Base-by-base conservation (phyloP, 208 protist species). In the Crithidia fasciculata region DNA sequence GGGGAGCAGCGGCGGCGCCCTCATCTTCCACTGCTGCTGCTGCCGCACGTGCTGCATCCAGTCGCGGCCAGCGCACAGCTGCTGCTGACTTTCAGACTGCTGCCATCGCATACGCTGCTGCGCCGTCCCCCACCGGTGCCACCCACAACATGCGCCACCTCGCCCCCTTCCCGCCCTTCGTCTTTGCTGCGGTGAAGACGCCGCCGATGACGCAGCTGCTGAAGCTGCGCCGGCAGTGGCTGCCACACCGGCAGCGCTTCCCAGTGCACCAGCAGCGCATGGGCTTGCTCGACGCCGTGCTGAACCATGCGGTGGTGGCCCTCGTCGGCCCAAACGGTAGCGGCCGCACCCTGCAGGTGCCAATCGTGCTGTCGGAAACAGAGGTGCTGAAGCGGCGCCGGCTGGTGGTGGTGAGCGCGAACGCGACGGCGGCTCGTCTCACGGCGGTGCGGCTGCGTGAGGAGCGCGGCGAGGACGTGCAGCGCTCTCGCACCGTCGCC, bases 211-310 rank as follows among this genome's bases (percentile, higher is more conserved):
- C 88, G 18, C 87, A 92, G 79, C 66, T 92, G 49, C 79, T 97
- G 10, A 87, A 84, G 52, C 81, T 86, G 44, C 82, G 89, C 0
- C 84, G 89, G 0, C 85, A 94, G 80, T 95, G 93, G 91, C 78
- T 97, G 43, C 91, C 93, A 44, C 84, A 97, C 77, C 83, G 91
- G 5, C 93, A 97, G 76, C 83, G 82, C 15, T 84, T 96, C 43
- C 78, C 90, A 0, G 44, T 95, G 12, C 85, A 97, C 69, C 89
- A 95, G 77, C 85, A 83, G 50, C 87, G 89, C 59, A 90, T 80
- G 50, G 74, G 74, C 19, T 73, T 97, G 8, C 63, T 97, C 6
- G 88, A 95, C 44, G 89, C 89, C 7, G 73, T 95, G 41, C 68
- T 89, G 9, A 86, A 78, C 58, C 76, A 85, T 65, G 70, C 72